Conservation (phyloP, 169 alveolate species). For the Cryptosporidium sp. region DNA sequence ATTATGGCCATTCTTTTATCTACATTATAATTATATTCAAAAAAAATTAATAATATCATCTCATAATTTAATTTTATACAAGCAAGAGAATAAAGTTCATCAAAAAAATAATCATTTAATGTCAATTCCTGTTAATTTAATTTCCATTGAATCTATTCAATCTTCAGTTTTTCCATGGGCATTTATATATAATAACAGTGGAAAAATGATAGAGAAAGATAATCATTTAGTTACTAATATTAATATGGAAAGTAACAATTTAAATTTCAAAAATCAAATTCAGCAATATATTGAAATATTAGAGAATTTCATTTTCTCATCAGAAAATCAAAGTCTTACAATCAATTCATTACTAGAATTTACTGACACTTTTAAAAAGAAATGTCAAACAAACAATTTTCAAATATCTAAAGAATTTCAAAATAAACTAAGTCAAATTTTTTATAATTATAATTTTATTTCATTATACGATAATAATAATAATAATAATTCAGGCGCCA, state of each 20-base stretch:
- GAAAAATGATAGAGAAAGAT: too few species aligned
- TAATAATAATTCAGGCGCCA: background rate
- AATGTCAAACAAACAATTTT: background rate
- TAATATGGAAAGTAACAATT: background rate
- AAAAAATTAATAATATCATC: slow-evolving; percentile 16
- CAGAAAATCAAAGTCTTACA: background rate
- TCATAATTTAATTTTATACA: background rate
- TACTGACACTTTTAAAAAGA: background rate
- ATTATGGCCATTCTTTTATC: slow-evolving; percentile 30
- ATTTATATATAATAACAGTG: background rate
- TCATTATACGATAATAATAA: background rate
- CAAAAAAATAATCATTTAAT: background rate
- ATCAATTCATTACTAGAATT: background rate
- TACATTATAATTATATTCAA: slow-evolving; percentile 7
- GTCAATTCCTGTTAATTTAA: slow-evolving; percentile 17
- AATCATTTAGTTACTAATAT: too few species aligned
- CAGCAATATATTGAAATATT: background rate
- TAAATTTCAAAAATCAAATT: background rate
- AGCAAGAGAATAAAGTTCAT: background rate
- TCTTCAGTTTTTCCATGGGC: slow-evolving; percentile 27
- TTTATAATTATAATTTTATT: slow-evolving; percentile 15
- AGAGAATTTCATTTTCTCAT: background rate
- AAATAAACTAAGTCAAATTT: background rate
- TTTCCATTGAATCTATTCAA: slow-evolving; percentile 51
- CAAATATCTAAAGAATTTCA: background rate